A percentile compares a stretch with the other conserved stretches of the same genome.
phyloP scores from a whole-genome alignment of 306 rosid species.

The Dicorynia guianensis region DNA sequence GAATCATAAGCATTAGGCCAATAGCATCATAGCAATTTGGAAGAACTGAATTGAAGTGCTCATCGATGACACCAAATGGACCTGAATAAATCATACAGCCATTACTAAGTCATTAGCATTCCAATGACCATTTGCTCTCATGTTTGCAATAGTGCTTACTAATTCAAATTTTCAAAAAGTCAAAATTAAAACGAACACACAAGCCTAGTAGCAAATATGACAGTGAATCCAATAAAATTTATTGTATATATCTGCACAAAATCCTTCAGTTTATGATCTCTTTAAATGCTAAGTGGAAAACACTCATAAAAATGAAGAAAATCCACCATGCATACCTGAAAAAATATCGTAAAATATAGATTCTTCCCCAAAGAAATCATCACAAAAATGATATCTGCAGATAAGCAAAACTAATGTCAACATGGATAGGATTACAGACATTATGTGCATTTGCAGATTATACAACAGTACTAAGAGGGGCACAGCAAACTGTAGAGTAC shows the following conservation, averaged over 20 bases:
- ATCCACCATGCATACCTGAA: conserved; percentile 59
- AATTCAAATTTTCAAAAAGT: background rate
- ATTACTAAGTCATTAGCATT: conserved; percentile 29
- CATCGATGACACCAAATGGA: conserved; percentile 88
- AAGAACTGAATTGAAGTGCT: conserved; percentile 76
- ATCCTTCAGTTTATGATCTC: conserved; percentile 1
- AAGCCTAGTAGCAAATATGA: background rate
- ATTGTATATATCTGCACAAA: conserved; percentile 23
- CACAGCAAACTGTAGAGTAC: conserved; percentile 58
- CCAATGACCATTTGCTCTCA: background rate
- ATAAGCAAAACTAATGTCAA: conserved; percentile 41
- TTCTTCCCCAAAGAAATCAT: conserved; percentile 79
- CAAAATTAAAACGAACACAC: background rate
- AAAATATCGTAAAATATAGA: conserved; percentile 77
- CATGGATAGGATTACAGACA: conserved; percentile 13
- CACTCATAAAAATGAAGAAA: conserved; percentile 14
- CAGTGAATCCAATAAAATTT: conserved; percentile 29
- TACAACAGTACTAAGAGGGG: conserved; percentile 35
- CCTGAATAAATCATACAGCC: conserved; percentile 59
- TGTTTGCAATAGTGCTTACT: background rate
- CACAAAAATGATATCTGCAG: conserved; percentile 83
- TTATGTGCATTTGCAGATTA: conserved; percentile 24
- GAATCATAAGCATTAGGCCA: conserved; percentile 92
- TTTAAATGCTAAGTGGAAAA: conserved; percentile 5
- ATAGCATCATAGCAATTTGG: conserved; percentile 94